These are phyloP conservation scores for Arachnomyces sp. DNA, from an alignment of 2,329 filamentous ascomycete genomes.

Conservation along the genomic window DNA sequence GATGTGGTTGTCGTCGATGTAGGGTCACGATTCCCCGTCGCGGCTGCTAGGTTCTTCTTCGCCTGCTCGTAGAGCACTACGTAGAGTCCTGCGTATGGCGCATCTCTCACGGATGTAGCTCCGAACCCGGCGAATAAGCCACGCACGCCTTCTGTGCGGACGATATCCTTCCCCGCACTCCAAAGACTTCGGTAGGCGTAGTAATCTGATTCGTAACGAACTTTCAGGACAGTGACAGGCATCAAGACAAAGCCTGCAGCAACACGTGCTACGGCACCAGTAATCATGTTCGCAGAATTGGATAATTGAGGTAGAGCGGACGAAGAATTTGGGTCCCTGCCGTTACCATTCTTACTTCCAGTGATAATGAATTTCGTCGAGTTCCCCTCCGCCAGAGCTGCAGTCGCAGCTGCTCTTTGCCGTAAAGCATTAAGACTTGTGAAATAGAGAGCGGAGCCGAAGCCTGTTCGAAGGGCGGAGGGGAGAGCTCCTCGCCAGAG, in stretches of 20 bases:
- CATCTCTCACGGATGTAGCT: conserved; percentile 85
- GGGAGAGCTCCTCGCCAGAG: conserved; percentile 92
- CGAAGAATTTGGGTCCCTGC: conserved; percentile 36
- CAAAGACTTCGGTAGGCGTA: conserved; percentile 75
- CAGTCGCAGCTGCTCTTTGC: conserved; percentile 31
- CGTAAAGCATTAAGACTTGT: conserved; percentile 76
- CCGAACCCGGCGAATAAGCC: conserved; percentile 94
- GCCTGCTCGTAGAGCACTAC: conserved; percentile 78
- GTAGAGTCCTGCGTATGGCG: conserved; percentile 93
- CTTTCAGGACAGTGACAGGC: conserved; percentile 94
- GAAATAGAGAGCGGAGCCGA: conserved; percentile 92
- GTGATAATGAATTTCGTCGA: conserved; percentile 33
- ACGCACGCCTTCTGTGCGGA: conserved; percentile 61
- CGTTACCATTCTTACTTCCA: conserved; percentile 19
- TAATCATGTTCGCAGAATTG: conserved; percentile 75
- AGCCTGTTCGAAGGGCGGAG: conserved; percentile 85
- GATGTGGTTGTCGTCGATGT: conserved; percentile 10
- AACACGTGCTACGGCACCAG: conserved; percentile 75
- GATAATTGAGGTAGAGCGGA: conserved; percentile 75
- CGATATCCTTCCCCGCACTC: conserved; percentile 67
- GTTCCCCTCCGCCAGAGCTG: conserved; percentile 42
- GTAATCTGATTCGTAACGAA: conserved; percentile 82
- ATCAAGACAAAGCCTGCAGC: conserved; percentile 86
- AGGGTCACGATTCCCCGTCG: conserved; percentile 1
- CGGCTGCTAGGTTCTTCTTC: conserved; percentile 26